These are phyloP conservation scores for Emydomyces testavorans DNA, from an alignment of 2,329 filamentous ascomycete genomes.

Conservation along the genomic window DNA sequence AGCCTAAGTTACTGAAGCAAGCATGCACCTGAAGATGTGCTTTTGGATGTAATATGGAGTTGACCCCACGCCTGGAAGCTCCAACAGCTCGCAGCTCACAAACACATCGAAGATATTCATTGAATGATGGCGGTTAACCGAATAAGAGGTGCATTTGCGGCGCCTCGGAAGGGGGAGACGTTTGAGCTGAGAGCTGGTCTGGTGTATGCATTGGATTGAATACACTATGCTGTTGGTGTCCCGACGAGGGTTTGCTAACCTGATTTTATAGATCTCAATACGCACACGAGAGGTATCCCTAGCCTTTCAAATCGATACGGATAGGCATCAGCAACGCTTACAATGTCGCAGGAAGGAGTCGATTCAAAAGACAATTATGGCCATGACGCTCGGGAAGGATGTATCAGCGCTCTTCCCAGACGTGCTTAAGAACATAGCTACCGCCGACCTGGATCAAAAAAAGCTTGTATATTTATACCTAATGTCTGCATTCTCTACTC, in stretches of 20 bases:
- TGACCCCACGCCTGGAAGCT: slow-evolving; percentile 2
- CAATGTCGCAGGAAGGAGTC: slow-evolving; percentile 64
- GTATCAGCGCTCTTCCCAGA: slow-evolving; percentile 95
- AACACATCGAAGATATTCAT: neutral
- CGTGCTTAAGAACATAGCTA: slow-evolving; percentile 97
- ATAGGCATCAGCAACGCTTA: slow-evolving; percentile 19
- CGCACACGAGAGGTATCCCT: slow-evolving; percentile 70
- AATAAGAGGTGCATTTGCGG: slow-evolving; percentile 85
- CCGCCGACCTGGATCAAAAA: slow-evolving; percentile 89
- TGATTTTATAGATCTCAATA: slow-evolving; percentile 65
- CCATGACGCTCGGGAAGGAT: slow-evolving; percentile 98
- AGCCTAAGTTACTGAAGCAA: too few species aligned
- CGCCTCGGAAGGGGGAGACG: slow-evolving; percentile 91
- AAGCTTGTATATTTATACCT: slow-evolving; percentile 97
- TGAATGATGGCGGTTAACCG: slow-evolving; percentile 79
- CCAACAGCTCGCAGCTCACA: neutral
- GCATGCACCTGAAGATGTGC: too few species aligned
- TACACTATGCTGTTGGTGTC: neutral
- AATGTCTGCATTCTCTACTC: slow-evolving; percentile 51
- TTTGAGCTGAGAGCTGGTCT: slow-evolving; percentile 92
- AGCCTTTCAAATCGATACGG: neutral
- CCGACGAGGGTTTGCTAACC: slow-evolving; percentile 25
- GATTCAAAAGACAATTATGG: slow-evolving; percentile 99
- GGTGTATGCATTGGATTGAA: slow-evolving; percentile 40
- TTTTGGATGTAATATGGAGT: too few species aligned